Percentiles rank a stretch among this genome's conserved stretches.
phyloP scores from a whole-genome alignment of 2,329 filamentous ascomycete genomes.

The Pseudogymnoascus sp. region DNA sequence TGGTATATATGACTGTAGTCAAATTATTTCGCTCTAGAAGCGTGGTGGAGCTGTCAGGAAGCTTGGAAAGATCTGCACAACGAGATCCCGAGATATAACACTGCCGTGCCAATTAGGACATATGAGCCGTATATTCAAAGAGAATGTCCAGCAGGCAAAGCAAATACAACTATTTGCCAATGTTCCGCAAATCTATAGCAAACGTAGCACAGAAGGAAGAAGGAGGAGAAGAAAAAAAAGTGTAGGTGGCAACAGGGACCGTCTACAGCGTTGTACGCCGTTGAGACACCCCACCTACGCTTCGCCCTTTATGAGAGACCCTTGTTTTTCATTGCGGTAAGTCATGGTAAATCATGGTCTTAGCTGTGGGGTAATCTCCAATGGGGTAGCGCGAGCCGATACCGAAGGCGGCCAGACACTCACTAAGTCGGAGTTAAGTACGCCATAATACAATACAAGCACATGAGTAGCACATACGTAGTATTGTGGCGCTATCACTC shows the following conservation, averaged over 20 bases:
- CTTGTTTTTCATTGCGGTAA: not conserved
- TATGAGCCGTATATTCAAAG: not conserved
- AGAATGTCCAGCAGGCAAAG: not conserved
- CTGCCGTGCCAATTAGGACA: not conserved
- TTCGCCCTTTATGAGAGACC: not conserved
- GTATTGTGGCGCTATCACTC: not conserved
- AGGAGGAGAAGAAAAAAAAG: not conserved
- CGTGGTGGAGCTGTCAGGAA: not conserved
- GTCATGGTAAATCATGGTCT: not conserved
- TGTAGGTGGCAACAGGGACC: not conserved
- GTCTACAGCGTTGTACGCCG: not conserved
- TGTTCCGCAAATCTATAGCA: not conserved
- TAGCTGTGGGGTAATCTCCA: slow-evolving; percentile 1
- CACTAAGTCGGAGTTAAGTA: not conserved
- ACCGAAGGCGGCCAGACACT: not conserved
- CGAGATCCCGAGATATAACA: not conserved
- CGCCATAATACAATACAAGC: not conserved
- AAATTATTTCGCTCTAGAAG: not conserved
- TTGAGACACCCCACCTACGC: not conserved
- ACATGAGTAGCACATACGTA: not conserved
- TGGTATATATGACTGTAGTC: not conserved
- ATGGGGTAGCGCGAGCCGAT: not conserved
- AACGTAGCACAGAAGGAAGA: not conserved
- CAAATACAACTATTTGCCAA: not conserved
- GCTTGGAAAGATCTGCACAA: not conserved